Percentiles rank a stretch among this genome's conserved stretches.
Evolutionary conservation across 345 rosid species (phyloP).

Genomic region (Corymbia maculata): DNA sequence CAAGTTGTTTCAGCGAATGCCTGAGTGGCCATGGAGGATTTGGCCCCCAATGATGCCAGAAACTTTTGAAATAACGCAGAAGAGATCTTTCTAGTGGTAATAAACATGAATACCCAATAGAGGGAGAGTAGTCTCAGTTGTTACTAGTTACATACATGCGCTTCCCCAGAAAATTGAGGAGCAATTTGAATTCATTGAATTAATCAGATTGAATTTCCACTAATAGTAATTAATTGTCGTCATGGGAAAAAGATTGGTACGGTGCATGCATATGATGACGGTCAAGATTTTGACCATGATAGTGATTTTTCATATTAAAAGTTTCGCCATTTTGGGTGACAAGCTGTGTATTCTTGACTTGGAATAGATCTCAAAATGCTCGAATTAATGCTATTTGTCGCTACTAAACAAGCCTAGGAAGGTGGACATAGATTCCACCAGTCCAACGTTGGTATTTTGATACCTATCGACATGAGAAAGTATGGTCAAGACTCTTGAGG

Average conservation of each 20-base stretch:
- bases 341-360: not conserved
- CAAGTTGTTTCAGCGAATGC: not conserved
- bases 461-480: not conserved
- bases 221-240: not conserved
- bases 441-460: not conserved
- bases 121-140: not conserved
- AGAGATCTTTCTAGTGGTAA: not conserved
- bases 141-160: not conserved
- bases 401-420: not conserved
- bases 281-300: not conserved
- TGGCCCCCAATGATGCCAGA: not conserved
- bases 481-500: not conserved
- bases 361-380: not conserved
- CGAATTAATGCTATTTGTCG: not conserved
- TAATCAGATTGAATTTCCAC: not conserved
- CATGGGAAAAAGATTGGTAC: not conserved
- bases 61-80: not conserved
- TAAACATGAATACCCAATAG: not conserved
- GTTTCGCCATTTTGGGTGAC: not conserved
- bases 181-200: not conserved
- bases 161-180: not conserved
- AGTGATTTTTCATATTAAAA: not conserved
- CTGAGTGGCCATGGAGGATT: not conserved
- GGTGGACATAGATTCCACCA: not conserved
- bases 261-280: not conserved